Evolutionary conservation across 768 basidiomycete genomes (phyloP), one percentile per base, ranked within the genome.

Genomic region (Arthromyces matolae): DNA sequence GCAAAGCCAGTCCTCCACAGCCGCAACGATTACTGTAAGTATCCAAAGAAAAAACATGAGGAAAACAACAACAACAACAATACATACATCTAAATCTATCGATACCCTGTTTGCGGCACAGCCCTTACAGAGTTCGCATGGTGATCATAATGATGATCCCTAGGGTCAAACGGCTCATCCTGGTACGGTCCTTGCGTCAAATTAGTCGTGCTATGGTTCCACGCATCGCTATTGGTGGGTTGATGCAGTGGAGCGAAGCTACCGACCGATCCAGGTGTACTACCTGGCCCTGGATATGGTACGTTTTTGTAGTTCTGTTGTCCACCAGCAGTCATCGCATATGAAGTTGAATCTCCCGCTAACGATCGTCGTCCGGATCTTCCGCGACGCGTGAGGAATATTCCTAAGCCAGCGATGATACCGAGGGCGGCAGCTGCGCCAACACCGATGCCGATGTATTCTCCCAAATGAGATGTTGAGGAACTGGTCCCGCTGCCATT

Each of bases 251-350:
- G 29, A 8, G 29, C 29, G 28, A 74, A 75, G 57, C 80, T 80
- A 51, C 77, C 76, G 56, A 87, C 60, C 14, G 85, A 84, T 27
- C 83, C 68, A 52, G 85, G 85, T 16, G 83, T 76, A 53, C 80
- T 82, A 55, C 79, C 80, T n/a, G n/a, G n/a, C n/a, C n/a, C n/a
- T n/a, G n/a, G n/a, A 64, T 83, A 79, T 44, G 81, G 80, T 62
- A 64, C 64, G 14, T 8, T 14, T n/a, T n/a, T n/a, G n/a, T n/a
- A n/a, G n/a, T n/a, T n/a, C n/a, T n/a, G n/a, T 31, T 65, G 65
- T 16, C 58, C 63, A 18, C 41, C 56, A n/a, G 50, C 54, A 50
- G 59, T 45, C 45, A 54, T 47, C 6, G 45, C 49, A 25, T 40
- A 36, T 6, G 38, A 20, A 8, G 50, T 43, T n/a, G 50, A 44